A percentile compares a stretch with the other conserved stretches of the same genome.
These are phyloP conservation scores for Solanum bukasovii DNA, from an alignment of 257 asterid species.

Conservation along the genomic window DNA sequence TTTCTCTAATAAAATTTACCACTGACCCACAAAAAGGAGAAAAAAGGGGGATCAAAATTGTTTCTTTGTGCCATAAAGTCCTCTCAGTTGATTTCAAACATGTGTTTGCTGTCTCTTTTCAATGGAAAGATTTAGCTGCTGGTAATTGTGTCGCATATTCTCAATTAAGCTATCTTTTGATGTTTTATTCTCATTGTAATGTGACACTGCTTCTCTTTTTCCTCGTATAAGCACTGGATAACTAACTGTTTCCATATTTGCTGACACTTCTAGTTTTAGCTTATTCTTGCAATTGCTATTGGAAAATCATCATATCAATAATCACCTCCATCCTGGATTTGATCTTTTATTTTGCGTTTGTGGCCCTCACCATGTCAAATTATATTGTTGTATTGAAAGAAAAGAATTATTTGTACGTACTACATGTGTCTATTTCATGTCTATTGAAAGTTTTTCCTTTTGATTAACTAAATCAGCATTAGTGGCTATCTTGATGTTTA, in stretches of 20 bases:
- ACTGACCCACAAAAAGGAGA: not conserved
- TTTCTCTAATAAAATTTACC: not conserved
- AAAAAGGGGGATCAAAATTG: not conserved
- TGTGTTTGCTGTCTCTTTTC: not conserved
- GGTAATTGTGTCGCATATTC: not conserved
- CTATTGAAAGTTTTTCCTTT: not conserved
- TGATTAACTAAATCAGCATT: not conserved
- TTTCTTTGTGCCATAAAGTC: not conserved
- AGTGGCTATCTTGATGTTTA: not conserved
- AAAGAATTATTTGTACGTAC: not conserved
- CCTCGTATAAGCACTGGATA: not conserved
- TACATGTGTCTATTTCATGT: not conserved
- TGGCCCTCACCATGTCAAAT: not conserved
- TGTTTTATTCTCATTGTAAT: not conserved
- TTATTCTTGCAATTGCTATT: not conserved
- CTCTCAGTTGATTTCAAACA: not conserved
- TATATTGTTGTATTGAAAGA: not conserved
- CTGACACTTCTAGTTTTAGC: not conserved
- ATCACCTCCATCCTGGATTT: not conserved
- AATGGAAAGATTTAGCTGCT: not conserved
- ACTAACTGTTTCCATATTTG: not conserved
- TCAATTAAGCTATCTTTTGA: not conserved
- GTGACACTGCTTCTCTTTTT: not conserved
- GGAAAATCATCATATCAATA: not conserved
- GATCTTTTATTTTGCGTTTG: not conserved